A percentile compares a stretch with the other conserved stretches of the same genome.
These are phyloP conservation scores for Multifurca ochricompacta DNA, from an alignment of 768 basidiomycete genomes.

Conservation along the genomic window DNA sequence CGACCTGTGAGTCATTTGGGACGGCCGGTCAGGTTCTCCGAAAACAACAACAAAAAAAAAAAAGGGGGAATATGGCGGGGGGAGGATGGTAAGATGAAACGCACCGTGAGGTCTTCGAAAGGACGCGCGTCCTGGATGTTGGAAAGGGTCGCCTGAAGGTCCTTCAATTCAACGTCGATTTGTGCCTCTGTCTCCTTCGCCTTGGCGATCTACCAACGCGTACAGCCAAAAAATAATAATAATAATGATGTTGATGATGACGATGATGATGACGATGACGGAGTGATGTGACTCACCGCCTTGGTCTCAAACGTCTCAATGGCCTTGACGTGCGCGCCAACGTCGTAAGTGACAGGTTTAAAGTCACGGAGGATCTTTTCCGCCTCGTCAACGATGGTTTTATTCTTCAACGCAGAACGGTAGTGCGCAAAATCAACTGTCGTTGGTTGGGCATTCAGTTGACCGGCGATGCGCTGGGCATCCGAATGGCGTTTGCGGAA, in stretches of 20 bases:
- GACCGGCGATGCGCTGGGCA: conserved; percentile 65
- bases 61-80: too few relatives aligned
- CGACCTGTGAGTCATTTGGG: conserved; percentile 46
- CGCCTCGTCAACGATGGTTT: conserved; percentile 82
- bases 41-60: too few relatives aligned
- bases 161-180: conserved; percentile 85
- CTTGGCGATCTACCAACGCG: conserved; percentile 57
- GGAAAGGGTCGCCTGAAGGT: conserved; percentile 85
- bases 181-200: conserved; percentile 86
- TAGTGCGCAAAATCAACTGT: conserved; percentile 90
- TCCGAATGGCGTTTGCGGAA: conserved; percentile 96
- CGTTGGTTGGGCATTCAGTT: conserved; percentile 61
- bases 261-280: too few relatives aligned
- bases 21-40: too few relatives aligned
- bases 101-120: conserved; percentile 91
- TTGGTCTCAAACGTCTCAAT: conserved; percentile 96
- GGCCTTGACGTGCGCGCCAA: conserved; percentile 80
- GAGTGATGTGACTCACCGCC: conserved; percentile 87
- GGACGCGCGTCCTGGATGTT: conserved; percentile 98
- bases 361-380: conserved; percentile 85
- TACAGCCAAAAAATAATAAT: neutral
- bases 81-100: too few relatives aligned
- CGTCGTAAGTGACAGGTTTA: conserved; percentile 94
- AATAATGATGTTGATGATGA: too few relatives aligned
- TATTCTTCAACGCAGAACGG: conserved; percentile 87